Evolutionary conservation across 306 rosid genomes (phyloP), one percentile per base, ranked within the genome.

Genomic region (Betula pendula): DNA sequence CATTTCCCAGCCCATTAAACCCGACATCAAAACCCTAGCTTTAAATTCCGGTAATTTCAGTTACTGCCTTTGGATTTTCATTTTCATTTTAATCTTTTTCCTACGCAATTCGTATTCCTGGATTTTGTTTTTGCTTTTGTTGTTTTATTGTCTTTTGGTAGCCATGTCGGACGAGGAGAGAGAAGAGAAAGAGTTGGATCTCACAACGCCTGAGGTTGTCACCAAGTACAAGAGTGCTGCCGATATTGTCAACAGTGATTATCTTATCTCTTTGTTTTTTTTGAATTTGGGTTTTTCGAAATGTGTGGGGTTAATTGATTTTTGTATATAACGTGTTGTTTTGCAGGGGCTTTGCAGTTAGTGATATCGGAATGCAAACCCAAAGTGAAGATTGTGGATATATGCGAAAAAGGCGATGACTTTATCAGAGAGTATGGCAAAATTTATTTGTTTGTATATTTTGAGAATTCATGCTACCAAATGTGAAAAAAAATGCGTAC

Each of bases 181-280:
- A 75, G 98, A 94, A 83, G 96, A 95, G 97, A 95, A 87, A 91
- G 98, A 94, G 92, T 79, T 94, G 84, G 98, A 94, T 92, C 96
- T 94, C 86, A 73, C 90, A 71, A 88, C 98, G 72, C 83, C 92
- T 12, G 98, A 92, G 76, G 98, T 94, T 45, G 98, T 94, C 56
- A 94, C 98, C 58, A 94, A 94, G 84, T 94, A 94, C 88, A 94
- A 92, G 80, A 90, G 87, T 25, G 96, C 97, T 3, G 96, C 98
- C 53, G 97, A 95, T 82, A 92, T 95, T 62, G 83, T 86, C 74
- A 94, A 92, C 88, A 92, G 98, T 94, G 49, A 45, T 49, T 5
- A 73, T 74, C 74, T 53, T 59, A 20, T 58, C 56, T 79, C 17
- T 16, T 14, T 49, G 15, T 16, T 12, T 2, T 49, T 49, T 16